Conservation (phyloP, 805 yeast species). For the Metschnikowia santaceciliae region DNA sequence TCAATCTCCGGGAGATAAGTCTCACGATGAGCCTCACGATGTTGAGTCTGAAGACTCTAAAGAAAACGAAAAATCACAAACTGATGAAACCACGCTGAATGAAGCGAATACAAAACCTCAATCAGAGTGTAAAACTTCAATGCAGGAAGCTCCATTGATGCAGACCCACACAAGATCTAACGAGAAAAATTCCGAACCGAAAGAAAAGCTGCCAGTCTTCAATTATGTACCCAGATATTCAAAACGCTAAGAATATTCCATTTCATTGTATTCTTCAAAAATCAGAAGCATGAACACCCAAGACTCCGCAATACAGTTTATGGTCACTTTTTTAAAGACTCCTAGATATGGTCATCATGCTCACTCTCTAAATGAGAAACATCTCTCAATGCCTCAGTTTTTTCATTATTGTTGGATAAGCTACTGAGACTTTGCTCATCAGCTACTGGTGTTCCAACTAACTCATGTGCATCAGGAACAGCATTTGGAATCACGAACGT, state of each 20-base stretch:
- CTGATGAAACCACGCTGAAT: too few relatives aligned
- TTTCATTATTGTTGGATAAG: not conserved
- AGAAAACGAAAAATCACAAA: not conserved
- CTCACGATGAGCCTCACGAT: not conserved
- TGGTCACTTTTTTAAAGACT: not conserved
- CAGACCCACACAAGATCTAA: not conserved
- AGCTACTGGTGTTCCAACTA: not conserved
- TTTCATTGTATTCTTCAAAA: not conserved
- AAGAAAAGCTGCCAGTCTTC: not conserved
- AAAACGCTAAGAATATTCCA: not conserved
- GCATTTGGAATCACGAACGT: not conserved
- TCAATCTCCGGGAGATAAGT: not conserved
- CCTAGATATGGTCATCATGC: not conserved
- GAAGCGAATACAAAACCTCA: not conserved
- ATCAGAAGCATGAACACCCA: not conserved
- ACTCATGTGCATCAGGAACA: not conserved
- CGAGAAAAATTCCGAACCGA: not conserved
- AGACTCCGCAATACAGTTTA: not conserved
- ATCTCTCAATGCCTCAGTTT: not conserved
- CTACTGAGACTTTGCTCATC: not conserved
- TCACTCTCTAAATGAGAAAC: not conserved
- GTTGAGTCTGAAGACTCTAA: not conserved
- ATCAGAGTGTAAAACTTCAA: not conserved
- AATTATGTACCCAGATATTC: constrained; percentile 6
- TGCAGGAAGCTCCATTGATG: not conserved